Evolutionary conservation across 2,329 filamentous ascomycete species (phyloP), one percentile per base, ranked within the genome.

Genomic region (Sarocladiaceae sp.): DNA sequence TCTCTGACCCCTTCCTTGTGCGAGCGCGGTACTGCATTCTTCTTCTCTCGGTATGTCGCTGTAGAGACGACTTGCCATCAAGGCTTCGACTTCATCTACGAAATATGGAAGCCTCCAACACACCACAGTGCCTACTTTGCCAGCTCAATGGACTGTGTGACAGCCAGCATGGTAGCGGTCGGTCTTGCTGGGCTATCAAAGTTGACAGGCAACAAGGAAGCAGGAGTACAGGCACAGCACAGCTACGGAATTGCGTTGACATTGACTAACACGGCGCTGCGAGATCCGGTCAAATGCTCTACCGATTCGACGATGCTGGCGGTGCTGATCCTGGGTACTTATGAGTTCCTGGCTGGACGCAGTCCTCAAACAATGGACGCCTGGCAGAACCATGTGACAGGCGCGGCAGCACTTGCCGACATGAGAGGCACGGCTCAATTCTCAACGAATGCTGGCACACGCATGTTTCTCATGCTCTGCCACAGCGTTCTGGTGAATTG

Each of bases 381-480:
- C 11, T 82, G 78, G 73, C 72, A 77, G 53, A 67, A 77, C 50
- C 79, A 82, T 57, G 69, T 81, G 33, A 74, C 74, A 46, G 78
- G 78, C 10, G 78, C 79, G 2, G 73, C 74, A 2, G 70, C 72
- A 4, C 66, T 82, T 20, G 73, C 78, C 8, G 70, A 68, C 50
- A 67, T 80, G 56, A 72, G 79, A 48, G 79, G 78, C 17, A 58
- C 65, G 10, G 64, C 64, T 3, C 77, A 79, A 54, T 74, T 81
- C 56, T 62, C 59, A 35, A 75, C 71, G 11, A 63, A 63, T 37
- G 71, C 71, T 2, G 77, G 78, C 3, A 65, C 70, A 33, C 68
- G 73, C 52, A 76, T 82, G 74, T 81, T 82, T 58, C 66, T 75
- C 52, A 78, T 80, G 71, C 67, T 80, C 26, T 76, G 70, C 28